Conservation (phyloP, 495 filamentous ascomycete species). For the Hypoxylon lienhwacheense region DNA sequence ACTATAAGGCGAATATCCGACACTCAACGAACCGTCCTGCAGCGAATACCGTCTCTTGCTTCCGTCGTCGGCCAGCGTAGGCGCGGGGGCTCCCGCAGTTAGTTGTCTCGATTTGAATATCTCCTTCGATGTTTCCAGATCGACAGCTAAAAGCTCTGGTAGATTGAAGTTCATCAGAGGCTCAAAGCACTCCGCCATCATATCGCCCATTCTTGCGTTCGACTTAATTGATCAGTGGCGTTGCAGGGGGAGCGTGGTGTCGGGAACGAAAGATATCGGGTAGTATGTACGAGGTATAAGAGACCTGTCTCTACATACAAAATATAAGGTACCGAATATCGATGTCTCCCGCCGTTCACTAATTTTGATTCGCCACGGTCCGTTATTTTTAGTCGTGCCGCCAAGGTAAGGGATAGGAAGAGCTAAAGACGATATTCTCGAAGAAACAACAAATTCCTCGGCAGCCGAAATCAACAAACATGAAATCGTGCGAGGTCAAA, state of each 20-base stretch:
- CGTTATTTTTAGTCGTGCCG: not conserved
- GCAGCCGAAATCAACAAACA: slow-evolving; percentile 13
- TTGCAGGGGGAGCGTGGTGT: slow-evolving; percentile 19
- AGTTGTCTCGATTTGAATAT: slow-evolving; percentile 46
- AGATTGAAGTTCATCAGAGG: slow-evolving; percentile 43
- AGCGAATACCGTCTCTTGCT: slow-evolving; percentile 30
- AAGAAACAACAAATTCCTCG: slow-evolving; percentile 8
- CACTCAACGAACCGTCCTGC: slow-evolving; percentile 26
- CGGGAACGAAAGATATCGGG: slow-evolving; percentile 9
- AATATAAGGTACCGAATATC: not conserved
- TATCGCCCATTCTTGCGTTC: slow-evolving; percentile 18
- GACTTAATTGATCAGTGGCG: slow-evolving; percentile 27
- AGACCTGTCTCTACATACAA: slow-evolving; percentile 4
- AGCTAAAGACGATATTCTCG: slow-evolving; percentile 3
- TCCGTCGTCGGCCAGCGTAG: slow-evolving; percentile 33
- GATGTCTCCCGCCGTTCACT: too few species aligned
- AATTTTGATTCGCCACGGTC: too few species aligned
- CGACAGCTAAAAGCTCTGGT: slow-evolving; percentile 48
- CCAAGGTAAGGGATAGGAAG: slow-evolving; percentile 4
- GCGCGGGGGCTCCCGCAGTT: slow-evolving; percentile 45
- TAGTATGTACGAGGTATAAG: slow-evolving; percentile 1
- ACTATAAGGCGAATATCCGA: slow-evolving; percentile 17
- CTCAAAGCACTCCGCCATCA: slow-evolving; percentile 33
- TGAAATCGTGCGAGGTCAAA: slow-evolving; percentile 10
- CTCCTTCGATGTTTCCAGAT: slow-evolving; percentile 44